Conservation (phyloP, 176 grass and related monocot species). For the Canna indica region DNA sequence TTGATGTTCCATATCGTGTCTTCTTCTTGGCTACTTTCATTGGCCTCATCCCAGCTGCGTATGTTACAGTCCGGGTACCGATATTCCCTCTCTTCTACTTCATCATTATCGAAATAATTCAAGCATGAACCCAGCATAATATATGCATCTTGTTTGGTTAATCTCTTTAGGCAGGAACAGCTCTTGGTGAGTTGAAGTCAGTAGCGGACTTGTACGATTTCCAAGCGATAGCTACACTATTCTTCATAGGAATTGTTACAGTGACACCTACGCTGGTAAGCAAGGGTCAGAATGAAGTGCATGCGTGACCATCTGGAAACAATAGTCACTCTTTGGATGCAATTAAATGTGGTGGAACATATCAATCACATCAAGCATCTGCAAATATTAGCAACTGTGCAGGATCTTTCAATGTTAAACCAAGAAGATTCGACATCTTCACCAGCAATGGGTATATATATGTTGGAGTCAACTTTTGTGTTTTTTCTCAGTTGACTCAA, state of each 20-base stretch:
- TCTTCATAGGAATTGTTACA: slow-evolving; percentile 15
- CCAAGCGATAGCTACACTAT: slow-evolving; percentile 4
- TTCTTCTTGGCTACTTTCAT: slow-evolving; percentile 11
- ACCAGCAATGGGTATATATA: too few species aligned
- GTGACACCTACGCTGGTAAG: slow-evolving; percentile 3
- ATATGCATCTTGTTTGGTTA: background rate
- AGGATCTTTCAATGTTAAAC: too few species aligned
- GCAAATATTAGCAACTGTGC: too few species aligned
- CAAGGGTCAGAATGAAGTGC: background rate
- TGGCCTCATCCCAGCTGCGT: slow-evolving; percentile 17
- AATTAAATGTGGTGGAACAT: too few species aligned
- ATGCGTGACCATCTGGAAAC: background rate
- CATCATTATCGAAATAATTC: background rate
- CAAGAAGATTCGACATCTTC: too few species aligned
- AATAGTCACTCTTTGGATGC: background rate
- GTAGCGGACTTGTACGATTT: slow-evolving; percentile 2
- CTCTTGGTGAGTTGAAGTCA: slow-evolving; percentile 3
- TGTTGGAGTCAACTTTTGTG: too few species aligned
- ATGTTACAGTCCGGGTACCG: slow-evolving; percentile 4
- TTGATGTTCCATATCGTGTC: slow-evolving; percentile 7
- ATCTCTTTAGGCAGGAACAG: slow-evolving; percentile 3
- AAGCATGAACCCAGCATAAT: too few species aligned
- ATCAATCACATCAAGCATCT: too few species aligned
- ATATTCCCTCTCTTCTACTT: background rate
- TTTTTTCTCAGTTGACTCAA: too few species aligned